These are phyloP conservation scores for Debaryomyces castellii DNA, from an alignment of 805 yeast species.

Conservation along the genomic window DNA sequence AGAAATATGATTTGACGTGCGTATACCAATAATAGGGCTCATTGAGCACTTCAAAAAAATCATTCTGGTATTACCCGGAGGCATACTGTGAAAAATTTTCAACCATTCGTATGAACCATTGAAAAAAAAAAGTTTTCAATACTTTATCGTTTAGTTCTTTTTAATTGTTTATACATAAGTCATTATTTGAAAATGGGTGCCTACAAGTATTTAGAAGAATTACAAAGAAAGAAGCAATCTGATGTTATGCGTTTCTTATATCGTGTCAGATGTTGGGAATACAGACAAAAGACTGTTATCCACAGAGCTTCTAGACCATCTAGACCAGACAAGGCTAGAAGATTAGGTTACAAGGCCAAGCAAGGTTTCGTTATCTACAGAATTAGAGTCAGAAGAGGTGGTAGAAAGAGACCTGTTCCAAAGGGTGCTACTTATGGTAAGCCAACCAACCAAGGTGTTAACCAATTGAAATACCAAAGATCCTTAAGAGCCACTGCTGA, in stretches of 20 bases:
- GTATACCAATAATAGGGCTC: not conserved
- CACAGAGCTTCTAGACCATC: conserved; percentile 99
- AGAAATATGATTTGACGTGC: not conserved
- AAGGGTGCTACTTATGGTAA: conserved; percentile 99
- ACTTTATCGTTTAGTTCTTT: not conserved
- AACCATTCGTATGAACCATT: not conserved
- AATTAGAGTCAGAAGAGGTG: conserved; percentile 99
- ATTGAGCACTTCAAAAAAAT: not conserved
- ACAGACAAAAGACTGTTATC: conserved; percentile 97
- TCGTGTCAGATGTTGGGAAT: conserved; percentile 99
- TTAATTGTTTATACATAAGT: conserved; percentile 2
- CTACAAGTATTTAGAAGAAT: conserved; percentile 99
- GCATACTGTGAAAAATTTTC: not conserved
- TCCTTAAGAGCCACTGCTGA: conserved; percentile 97
- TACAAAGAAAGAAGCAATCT: conserved; percentile 99
- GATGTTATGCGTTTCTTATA: conserved; percentile 98
- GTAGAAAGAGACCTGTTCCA: conserved; percentile 99
- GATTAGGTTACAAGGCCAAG: conserved; percentile 99
- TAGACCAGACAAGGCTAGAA: conserved; percentile 99
- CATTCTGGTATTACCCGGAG: not conserved
- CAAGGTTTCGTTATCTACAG: conserved; percentile 99
- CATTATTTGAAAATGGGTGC: conserved; percentile 80
- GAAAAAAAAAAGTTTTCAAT: not conserved
- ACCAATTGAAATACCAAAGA: conserved; percentile 99
- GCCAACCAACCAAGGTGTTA: conserved; percentile 99